phyloP scores from a whole-genome alignment of 1,284 basidiomycete genomes.

The Ceratobasidium sp. region DNA sequence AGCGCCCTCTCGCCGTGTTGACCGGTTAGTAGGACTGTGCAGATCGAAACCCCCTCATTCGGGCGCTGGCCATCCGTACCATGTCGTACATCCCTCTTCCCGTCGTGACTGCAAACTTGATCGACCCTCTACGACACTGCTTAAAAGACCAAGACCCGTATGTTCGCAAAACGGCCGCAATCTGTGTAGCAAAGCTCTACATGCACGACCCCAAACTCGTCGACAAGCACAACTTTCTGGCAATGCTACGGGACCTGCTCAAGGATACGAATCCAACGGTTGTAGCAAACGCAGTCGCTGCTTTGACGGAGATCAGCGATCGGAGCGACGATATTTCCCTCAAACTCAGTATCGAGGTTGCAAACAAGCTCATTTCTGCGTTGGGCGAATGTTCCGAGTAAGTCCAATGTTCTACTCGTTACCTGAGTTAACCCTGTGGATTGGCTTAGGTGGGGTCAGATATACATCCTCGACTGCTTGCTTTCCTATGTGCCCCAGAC shows the following conservation, averaged over 20 bases:
- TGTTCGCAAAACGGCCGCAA: slow-evolving; percentile 96
- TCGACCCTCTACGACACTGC: slow-evolving; percentile 87
- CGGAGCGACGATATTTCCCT: slow-evolving; percentile 90
- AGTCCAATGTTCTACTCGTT: slow-evolving; percentile 54
- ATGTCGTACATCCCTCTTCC: slow-evolving; percentile 96
- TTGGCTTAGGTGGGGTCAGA: slow-evolving; percentile 92
- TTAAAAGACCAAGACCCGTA: slow-evolving; percentile 93
- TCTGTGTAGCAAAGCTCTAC: slow-evolving; percentile 93
- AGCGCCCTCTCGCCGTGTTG: slow-evolving; percentile 19
- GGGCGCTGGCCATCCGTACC: slow-evolving; percentile 92
- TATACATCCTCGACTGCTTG: slow-evolving; percentile 96
- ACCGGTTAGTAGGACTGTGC: slow-evolving; percentile 77
- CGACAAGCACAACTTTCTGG: slow-evolving; percentile 87
- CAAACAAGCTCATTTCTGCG: slow-evolving; percentile 86
- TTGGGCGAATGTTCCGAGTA: slow-evolving; percentile 93
- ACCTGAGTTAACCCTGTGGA: slow-evolving; percentile 19
- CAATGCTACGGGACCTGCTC: slow-evolving; percentile 87
- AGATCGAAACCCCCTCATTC: slow-evolving; percentile 91
- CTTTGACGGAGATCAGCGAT: slow-evolving; percentile 92
- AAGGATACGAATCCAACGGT: slow-evolving; percentile 95
- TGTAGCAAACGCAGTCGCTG: slow-evolving; percentile 93
- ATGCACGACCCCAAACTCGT: slow-evolving; percentile 85
- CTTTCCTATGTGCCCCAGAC: slow-evolving; percentile 92
- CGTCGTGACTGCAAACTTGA: slow-evolving; percentile 80
- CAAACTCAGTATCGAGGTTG: slow-evolving; percentile 83